Evolutionary conservation across 306 rosid genomes (phyloP).

Genomic region (Trifolium repens): DNA sequence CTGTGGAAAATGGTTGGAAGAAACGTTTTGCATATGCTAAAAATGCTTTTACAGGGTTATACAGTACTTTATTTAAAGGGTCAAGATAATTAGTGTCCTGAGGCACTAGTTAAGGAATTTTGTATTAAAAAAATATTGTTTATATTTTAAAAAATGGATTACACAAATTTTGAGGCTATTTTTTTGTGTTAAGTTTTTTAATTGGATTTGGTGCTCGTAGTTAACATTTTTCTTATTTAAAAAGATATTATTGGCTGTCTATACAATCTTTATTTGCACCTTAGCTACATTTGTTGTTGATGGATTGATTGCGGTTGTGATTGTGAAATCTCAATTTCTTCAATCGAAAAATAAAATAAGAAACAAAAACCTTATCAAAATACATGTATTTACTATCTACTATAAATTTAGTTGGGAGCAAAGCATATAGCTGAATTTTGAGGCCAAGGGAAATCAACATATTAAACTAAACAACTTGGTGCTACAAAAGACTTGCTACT

Average conservation of each 20-base stretch:
- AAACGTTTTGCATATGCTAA: background rate
- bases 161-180: too few species aligned
- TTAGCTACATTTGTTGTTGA: constrained; percentile 12
- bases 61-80: background rate
- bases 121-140: too few species aligned
- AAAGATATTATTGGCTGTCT: constrained; percentile 8
- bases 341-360: background rate
- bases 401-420: background rate
- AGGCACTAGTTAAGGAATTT: too few species aligned
- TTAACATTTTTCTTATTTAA: background rate
- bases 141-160: too few species aligned
- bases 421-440: constrained; percentile 13
- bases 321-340: background rate
- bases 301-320: constrained; percentile 20
- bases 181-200: too few species aligned
- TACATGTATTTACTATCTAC: constrained; percentile 29
- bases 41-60: background rate
- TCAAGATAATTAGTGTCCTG: too few species aligned
- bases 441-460: constrained; percentile 24
- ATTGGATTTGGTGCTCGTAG: too few species aligned
- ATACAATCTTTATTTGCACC: constrained; percentile 15
- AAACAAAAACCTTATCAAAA: background rate
- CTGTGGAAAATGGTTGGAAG: background rate
- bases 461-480: constrained; percentile 25
- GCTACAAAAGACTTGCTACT: constrained; percentile 50